A percentile compares a stretch with the other conserved stretches of the same genome.
Evolutionary conservation across 2,329 filamentous ascomycete genomes (phyloP).

Genomic region (Davidsoniella virescens): DNA sequence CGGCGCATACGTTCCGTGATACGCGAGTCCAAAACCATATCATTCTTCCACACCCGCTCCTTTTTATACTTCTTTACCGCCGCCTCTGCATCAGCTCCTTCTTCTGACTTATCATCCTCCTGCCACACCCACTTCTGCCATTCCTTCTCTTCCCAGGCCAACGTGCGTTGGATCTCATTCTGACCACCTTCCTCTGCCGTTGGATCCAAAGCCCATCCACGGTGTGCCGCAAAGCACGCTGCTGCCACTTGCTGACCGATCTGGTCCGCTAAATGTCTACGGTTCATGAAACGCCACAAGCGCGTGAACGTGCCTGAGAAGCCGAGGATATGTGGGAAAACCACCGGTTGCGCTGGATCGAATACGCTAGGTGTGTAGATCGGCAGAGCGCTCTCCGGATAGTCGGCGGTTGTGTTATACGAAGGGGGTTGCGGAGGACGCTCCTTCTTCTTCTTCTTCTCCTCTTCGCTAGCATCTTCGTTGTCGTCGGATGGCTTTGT

Average conservation of each 20-base stretch:
- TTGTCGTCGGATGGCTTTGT: conserved; percentile 16
- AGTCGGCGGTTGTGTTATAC: conserved; percentile 59
- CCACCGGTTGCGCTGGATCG: conserved; percentile 53
- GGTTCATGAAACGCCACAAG: conserved; percentile 74
- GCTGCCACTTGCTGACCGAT: conserved; percentile 79
- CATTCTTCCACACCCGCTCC: conserved; percentile 61
- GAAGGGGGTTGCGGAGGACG: conserved; percentile 49
- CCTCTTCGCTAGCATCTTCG: conserved; percentile 25
- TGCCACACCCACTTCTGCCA: conserved; percentile 72
- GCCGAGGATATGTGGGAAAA: conserved; percentile 79
- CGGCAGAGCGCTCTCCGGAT: conserved; percentile 49
- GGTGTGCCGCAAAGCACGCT: conserved; percentile 46
- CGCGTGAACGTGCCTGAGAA: conserved; percentile 81
- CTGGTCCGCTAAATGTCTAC: conserved; percentile 67
- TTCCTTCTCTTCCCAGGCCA: conserved; percentile 57
- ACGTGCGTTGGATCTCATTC: conserved; percentile 45
- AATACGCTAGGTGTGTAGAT: conserved; percentile 52
- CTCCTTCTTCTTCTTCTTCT: conserved; percentile 38
- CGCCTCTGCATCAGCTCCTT: conserved; percentile 20
- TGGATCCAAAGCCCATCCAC: conserved; percentile 22
- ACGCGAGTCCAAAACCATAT: conserved; percentile 59
- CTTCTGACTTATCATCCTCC: conserved; percentile 29
- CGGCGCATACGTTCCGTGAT: conserved; percentile 65
- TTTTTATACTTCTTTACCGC: conserved; percentile 22
- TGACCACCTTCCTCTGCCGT: conserved; percentile 16